Base-by-base conservation (phyloP, 352 stramenopile species). In the Aphanomyces astaci region DNA sequence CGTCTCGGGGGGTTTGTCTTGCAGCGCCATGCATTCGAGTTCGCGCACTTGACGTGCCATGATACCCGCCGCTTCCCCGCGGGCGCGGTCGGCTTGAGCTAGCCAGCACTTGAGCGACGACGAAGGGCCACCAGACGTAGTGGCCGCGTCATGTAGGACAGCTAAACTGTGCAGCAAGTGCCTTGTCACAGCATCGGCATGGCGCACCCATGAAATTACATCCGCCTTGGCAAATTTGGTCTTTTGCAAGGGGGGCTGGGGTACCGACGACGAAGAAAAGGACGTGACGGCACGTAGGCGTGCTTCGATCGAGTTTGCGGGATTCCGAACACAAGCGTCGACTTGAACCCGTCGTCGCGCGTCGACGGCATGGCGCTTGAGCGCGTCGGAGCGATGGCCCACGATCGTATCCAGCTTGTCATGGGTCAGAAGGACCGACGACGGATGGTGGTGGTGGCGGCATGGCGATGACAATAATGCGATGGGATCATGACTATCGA, bases 1-100 rank as follows among this genome's bases (percentile, higher is more conserved):
- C 2, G 62, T 39, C 51, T 68, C 62, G 28, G 32, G 28, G n/a
- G 62, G 62, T 32, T 68, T 68, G 51, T 68, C 62, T 28, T 68
- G 15, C 2, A 4, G 11, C n/a, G 33, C 32, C 62, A 68, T 68
- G 7, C 39, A 17, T 1, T 10, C 13, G 48, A 25, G 48, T 30
- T 55, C 48, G 10, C 48, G 11, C 11, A 11, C 10, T 55, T 55
- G 48, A n/a, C 48, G 48, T n/a, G 48, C 48, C n/a, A 55, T 10
- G 48, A 55, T 15, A 10, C 10, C 10, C 48, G n/a, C 48, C 48
- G 22, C 22, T 25, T 7, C 45, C 45, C 9, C 45, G 33, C 46
- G 40, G 9, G 52, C n/a, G 15, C 45, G 43, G 9, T 52, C 30
- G n/a, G 24, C 45, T 10, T 17, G 28, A 2, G 43, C 27, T 31